Conservation (phyloP, 2,329 filamentous ascomycete species). For the Talaromyces sp. region DNA sequence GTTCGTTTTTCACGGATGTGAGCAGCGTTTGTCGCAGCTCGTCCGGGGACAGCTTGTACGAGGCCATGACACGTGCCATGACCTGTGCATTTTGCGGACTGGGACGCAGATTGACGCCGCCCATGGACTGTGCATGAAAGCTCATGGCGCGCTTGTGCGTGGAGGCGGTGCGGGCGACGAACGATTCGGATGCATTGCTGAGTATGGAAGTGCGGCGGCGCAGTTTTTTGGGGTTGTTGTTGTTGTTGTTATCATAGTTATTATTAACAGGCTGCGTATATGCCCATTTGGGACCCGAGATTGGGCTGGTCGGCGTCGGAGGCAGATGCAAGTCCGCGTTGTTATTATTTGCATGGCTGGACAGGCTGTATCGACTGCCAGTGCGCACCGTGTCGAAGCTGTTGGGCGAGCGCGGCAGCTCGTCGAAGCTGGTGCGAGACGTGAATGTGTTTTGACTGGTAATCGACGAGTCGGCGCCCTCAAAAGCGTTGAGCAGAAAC, state of each 20-base stretch:
- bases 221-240: neutral
- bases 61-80: slow-evolving; percentile 66
- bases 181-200: slow-evolving; percentile 2
- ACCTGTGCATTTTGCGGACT: slow-evolving; percentile 59
- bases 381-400: slow-evolving; percentile 9
- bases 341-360: slow-evolving; percentile 2
- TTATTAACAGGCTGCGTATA: neutral
- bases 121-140: slow-evolving; percentile 18
- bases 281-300: neutral
- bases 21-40: slow-evolving; percentile 75
- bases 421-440: slow-evolving; percentile 1
- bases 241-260: too few species aligned
- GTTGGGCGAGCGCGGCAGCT: slow-evolving; percentile 9
- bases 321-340: neutral
- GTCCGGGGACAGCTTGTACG: slow-evolving; percentile 65
- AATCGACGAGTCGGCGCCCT: neutral
- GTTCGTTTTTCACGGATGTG: slow-evolving; percentile 86
- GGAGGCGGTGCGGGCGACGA: slow-evolving; percentile 4
- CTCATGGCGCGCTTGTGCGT: slow-evolving; percentile 8
- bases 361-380: slow-evolving; percentile 3
- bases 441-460: slow-evolving; percentile 25
- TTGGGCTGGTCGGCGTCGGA: slow-evolving; percentile 2
- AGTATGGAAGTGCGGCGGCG: slow-evolving; percentile 7
- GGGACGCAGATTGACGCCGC: slow-evolving; percentile 24
- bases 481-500: slow-evolving; percentile 60